phyloP scores from a whole-genome alignment of 2,329 filamentous ascomycete species.

The Diaporthe humulicola region DNA sequence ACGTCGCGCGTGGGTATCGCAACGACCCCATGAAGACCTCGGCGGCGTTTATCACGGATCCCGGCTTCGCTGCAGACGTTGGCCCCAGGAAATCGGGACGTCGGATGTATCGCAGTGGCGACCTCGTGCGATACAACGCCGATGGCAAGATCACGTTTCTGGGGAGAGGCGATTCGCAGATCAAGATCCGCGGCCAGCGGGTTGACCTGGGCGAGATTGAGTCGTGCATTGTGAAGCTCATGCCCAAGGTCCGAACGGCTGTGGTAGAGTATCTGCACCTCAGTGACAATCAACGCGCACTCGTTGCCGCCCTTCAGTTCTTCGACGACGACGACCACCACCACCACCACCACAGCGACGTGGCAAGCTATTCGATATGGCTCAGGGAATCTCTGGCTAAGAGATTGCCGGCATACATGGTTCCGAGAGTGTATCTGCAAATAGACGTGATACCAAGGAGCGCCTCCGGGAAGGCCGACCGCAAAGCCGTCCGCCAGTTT shows the following conservation, averaged over 20 bases:
- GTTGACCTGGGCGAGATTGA: background rate
- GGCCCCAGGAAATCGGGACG: background rate
- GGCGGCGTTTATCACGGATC: background rate
- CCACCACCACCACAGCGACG: background rate
- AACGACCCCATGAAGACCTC: background rate
- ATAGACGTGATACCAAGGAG: background rate
- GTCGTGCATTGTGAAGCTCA: background rate
- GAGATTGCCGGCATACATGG: background rate
- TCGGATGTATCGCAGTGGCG: background rate
- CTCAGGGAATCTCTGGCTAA: background rate
- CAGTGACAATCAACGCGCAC: background rate
- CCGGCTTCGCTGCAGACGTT: background rate
- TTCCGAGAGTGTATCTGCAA: background rate
- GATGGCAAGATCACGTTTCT: background rate
- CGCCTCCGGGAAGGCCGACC: background rate
- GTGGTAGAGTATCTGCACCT: background rate
- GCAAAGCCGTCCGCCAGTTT: background rate
- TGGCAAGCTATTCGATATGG: background rate
- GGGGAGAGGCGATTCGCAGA: background rate
- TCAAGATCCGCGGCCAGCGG: background rate
- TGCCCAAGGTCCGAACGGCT: background rate
- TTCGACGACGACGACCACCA: background rate
- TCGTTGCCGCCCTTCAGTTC: background rate
- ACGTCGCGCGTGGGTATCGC: background rate
- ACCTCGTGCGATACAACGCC: background rate